A percentile compares a stretch with the other conserved stretches of the same genome.
These are phyloP conservation scores for Yamadazyma insecticola DNA, from an alignment of 805 yeast species.

Conservation along the genomic window DNA sequence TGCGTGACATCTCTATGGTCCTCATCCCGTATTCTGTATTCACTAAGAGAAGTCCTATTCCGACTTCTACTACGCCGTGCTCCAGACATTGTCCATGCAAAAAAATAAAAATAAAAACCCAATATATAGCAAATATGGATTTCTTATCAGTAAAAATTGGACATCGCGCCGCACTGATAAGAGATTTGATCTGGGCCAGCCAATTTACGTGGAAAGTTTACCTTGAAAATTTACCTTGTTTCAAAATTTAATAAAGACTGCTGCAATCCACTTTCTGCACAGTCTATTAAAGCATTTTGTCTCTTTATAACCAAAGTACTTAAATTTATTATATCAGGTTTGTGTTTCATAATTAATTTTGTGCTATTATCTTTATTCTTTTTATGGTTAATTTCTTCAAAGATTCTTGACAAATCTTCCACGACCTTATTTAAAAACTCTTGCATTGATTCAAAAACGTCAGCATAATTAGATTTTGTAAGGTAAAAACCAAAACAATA, in stretches of 20 bases:
- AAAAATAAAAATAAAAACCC: no score
- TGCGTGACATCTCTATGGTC: conserved; percentile 1
- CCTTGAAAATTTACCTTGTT: no score
- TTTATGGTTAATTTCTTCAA: conserved; percentile 38
- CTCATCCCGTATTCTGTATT: conserved; percentile 9
- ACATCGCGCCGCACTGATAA: no score
- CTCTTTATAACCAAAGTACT: conserved; percentile 40
- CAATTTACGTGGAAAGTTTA: no score
- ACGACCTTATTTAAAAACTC: conserved; percentile 58
- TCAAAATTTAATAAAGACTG: conserved; percentile 24
- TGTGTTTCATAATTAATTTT: conserved; percentile 30
- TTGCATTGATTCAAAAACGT: conserved; percentile 69
- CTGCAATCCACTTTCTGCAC: conserved; percentile 38
- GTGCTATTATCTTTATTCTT: conserved; percentile 21
- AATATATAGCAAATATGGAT: no score
- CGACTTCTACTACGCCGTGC: conserved; percentile 5
- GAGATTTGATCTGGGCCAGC: no score
- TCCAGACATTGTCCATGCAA: no score
- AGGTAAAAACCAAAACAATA: conserved; percentile 76
- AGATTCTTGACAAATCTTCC: conserved; percentile 61
- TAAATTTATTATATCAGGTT: conserved; percentile 37
- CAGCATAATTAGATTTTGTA: conserved; percentile 46
- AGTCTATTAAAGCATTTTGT: conserved; percentile 37
- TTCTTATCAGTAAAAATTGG: no score
- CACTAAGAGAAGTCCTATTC: conserved; percentile 2